These are phyloP conservation scores for Flaveria linearis DNA, from an alignment of 129 eudicot genomes.

Conservation along the genomic window DNA sequence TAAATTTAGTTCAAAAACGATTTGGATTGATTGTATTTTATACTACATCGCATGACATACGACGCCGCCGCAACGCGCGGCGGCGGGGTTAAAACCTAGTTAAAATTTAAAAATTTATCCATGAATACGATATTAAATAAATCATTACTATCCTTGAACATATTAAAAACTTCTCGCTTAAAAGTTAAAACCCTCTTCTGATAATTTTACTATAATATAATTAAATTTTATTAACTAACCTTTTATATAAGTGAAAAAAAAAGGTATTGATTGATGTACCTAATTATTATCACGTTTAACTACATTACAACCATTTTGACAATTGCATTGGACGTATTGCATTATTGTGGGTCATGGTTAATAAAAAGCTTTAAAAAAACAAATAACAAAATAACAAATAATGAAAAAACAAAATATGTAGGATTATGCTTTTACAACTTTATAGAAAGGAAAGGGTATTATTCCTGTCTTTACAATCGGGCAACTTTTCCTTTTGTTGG, in stretches of 20 bases:
- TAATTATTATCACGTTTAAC: neutral
- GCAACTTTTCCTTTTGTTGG: conserved; percentile 46
- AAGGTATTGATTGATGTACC: neutral
- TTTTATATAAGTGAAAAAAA: neutral
- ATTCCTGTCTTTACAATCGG: conserved; percentile 53
- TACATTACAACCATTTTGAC: neutral
- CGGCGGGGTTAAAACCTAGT: too few species aligned
- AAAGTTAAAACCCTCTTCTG: too few species aligned
- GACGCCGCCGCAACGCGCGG: too few species aligned
- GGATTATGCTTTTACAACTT: conserved; percentile 39
- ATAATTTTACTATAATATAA: too few species aligned
- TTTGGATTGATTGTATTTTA: too few species aligned
- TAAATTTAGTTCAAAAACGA: too few species aligned
- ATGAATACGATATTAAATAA: too few species aligned
- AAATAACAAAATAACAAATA: neutral
- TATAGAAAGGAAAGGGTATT: conserved; percentile 41
- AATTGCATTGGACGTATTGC: conserved; percentile 2
- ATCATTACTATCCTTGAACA: too few species aligned
- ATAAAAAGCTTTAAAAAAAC: conserved; percentile 5
- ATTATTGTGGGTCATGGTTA: conserved; percentile 18
- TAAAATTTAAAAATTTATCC: too few species aligned
- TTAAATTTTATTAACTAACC: too few species aligned
- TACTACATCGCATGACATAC: too few species aligned
- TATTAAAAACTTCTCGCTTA: too few species aligned
- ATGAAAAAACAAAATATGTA: neutral